These are phyloP conservation scores for Urtica urens DNA, from an alignment of 306 rosid genomes.

Conservation along the genomic window DNA sequence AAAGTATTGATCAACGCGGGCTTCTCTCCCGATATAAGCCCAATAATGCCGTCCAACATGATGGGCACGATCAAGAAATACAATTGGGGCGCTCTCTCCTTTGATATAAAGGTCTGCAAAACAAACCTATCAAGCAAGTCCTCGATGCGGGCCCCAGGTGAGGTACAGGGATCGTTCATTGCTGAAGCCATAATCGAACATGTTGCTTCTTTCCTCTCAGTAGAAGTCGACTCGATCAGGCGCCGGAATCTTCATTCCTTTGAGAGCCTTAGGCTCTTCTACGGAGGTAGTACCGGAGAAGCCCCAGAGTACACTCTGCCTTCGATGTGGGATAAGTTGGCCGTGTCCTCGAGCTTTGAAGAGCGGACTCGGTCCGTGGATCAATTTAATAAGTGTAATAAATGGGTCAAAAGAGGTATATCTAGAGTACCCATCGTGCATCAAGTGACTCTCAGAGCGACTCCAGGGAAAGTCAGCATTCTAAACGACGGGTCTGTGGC, in stretches of 20 bases:
- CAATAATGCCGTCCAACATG: conserved; percentile 40
- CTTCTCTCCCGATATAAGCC: conserved; percentile 49
- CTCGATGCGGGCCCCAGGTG: conserved; percentile 92
- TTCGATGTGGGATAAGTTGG: conserved; percentile 59
- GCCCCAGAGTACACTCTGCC: conserved; percentile 73
- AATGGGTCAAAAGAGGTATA: conserved; percentile 72
- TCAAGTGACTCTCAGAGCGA: conserved; percentile 36
- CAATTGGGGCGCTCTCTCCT: conserved; percentile 84
- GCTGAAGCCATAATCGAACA: conserved; percentile 83
- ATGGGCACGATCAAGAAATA: conserved; percentile 53
- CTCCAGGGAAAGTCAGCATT: conserved; percentile 80
- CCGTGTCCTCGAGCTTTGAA: conserved; percentile 40
- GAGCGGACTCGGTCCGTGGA: conserved; percentile 40
- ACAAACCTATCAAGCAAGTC: conserved; percentile 75
- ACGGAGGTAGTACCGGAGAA: conserved; percentile 40
- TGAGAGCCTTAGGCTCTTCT: conserved; percentile 50
- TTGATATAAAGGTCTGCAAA: conserved; percentile 72
- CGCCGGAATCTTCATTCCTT: conserved; percentile 59
- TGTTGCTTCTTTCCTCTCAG: conserved; percentile 61
- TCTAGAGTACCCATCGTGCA: conserved; percentile 56
- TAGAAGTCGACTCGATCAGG: conserved; percentile 67
- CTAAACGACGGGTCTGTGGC: conserved; percentile 58
- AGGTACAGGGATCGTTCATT: conserved; percentile 76
- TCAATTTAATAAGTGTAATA: conserved; percentile 51
- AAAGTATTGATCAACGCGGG: conserved; percentile 74